Percentiles rank a stretch among this genome's conserved stretches.
Evolutionary conservation across 805 yeast genomes (phyloP).

Genomic region (Sporopachydermia lactativora): DNA sequence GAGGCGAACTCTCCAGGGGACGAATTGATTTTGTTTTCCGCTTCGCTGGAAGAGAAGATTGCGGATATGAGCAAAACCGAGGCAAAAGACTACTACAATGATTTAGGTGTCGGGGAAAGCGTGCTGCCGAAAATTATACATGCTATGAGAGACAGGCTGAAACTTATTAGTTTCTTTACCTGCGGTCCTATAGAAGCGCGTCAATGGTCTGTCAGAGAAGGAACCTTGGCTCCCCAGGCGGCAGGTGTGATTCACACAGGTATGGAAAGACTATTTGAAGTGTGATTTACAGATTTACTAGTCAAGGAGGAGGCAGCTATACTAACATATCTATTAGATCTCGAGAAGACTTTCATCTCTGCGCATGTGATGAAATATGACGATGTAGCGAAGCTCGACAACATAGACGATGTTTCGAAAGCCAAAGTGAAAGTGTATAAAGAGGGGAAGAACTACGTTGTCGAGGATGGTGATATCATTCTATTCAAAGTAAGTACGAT

Average conservation of each 20-base stretch:
- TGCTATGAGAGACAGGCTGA: constrained; percentile 52
- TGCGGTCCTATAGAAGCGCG: constrained; percentile 77
- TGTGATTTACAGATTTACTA: not conserved
- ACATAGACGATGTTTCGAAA: constrained; percentile 29
- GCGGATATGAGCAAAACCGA: constrained; percentile 15
- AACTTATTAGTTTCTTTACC: constrained; percentile 72
- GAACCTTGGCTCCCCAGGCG: constrained; percentile 77
- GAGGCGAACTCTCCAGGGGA: constrained; percentile 51
- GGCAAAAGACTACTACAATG: constrained; percentile 2
- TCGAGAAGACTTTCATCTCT: constrained; percentile 66
- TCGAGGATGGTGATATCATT: constrained; percentile 77
- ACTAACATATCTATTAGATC: constrained; percentile 26
- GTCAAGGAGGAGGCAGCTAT: not conserved
- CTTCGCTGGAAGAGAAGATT: constrained; percentile 31
- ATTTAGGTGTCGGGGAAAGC: constrained; percentile 29
- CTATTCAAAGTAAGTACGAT: constrained; percentile 14
- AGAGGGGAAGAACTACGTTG: constrained; percentile 64
- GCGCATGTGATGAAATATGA: constrained; percentile 62
- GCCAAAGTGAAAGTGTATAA: constrained; percentile 44
- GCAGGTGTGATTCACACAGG: constrained; percentile 91
- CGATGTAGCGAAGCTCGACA: constrained; percentile 33
- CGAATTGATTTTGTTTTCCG: constrained; percentile 56
- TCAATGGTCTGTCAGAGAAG: constrained; percentile 77
- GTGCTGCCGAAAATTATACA: constrained; percentile 50
- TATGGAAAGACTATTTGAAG: not conserved